A percentile compares a stretch with the other conserved stretches of the same genome.
Conservation (phyloP, 208 protist species). For the Trypanosoma vivax region DNA sequence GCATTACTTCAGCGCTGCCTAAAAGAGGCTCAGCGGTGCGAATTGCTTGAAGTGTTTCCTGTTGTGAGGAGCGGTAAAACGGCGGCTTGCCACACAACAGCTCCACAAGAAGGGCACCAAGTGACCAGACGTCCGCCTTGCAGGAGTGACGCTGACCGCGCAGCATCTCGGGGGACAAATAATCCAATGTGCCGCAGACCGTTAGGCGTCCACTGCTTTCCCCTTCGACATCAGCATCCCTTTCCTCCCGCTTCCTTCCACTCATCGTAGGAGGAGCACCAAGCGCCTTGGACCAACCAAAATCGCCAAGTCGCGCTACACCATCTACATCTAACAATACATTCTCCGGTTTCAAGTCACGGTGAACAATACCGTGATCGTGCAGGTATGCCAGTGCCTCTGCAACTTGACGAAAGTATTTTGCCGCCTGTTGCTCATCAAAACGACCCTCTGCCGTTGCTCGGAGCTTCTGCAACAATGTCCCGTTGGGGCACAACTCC, state of each 20-base stretch:
- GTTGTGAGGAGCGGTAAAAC: constrained; percentile 46
- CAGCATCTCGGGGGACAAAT: constrained; percentile 98
- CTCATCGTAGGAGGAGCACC: background rate
- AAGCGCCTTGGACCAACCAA: constrained; percentile 93
- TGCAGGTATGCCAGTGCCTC: constrained; percentile 73
- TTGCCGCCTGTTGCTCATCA: constrained; percentile 40
- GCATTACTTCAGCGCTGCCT: constrained; percentile 6
- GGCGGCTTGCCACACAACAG: constrained; percentile 74
- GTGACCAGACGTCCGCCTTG: constrained; percentile 86
- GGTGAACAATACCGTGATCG: constrained; percentile 64
- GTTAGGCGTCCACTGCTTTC: constrained; percentile 32
- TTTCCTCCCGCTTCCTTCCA: background rate
- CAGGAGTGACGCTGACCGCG: constrained; percentile 35
- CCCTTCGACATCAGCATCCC: background rate
- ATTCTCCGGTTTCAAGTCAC: constrained; percentile 91
- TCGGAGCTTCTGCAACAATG: constrained; percentile 38
- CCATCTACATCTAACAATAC: constrained; percentile 65
- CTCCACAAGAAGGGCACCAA: constrained; percentile 77
- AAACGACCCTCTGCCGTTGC: constrained; percentile 21
- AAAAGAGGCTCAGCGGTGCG: constrained; percentile 30
- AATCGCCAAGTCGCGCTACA: constrained; percentile 97
- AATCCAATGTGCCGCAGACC: constrained; percentile 98
- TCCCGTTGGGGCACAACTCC: constrained; percentile 64
- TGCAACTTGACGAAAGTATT: constrained; percentile 61
- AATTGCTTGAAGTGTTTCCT: constrained; percentile 62